Evolutionary conservation across 176 grass and related monocot species (phyloP).

Genomic region (Bothriochloa decipiens): DNA sequence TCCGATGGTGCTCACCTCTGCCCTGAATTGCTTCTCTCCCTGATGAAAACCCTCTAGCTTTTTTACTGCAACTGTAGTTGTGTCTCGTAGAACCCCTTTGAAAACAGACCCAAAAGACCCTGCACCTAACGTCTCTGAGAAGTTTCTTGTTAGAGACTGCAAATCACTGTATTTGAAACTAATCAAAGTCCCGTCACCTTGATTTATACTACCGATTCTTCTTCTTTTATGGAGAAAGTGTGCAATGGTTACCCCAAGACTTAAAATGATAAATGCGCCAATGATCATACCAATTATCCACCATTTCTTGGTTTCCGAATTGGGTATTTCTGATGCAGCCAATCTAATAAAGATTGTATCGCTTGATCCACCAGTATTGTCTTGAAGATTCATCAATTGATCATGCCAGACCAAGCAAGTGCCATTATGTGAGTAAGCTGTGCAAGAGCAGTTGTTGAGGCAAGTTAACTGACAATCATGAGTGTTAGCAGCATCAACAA

Average conservation of each 20-base stretch:
- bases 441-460: slow-evolving; percentile 45
- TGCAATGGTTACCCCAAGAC: background rate
- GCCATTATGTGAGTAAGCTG: slow-evolving; percentile 39
- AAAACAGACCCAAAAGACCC: slow-evolving; percentile 57
- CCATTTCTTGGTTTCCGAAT: slow-evolving; percentile 21
- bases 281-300: slow-evolving; percentile 19
- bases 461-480: slow-evolving; percentile 19
- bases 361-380: background rate
- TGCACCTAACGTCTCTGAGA: slow-evolving; percentile 49
- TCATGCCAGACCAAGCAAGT: slow-evolving; percentile 48
- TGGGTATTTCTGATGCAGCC: slow-evolving; percentile 40
- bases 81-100: slow-evolving; percentile 40
- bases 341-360: slow-evolving; percentile 48
- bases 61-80: slow-evolving; percentile 50
- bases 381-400: slow-evolving; percentile 49
- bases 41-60: slow-evolving; percentile 51
- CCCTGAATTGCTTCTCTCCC: slow-evolving; percentile 66
- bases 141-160: slow-evolving; percentile 47
- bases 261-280: background rate
- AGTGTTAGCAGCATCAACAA: background rate
- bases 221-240: background rate
- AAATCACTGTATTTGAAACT: slow-evolving; percentile 49
- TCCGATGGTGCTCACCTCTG: slow-evolving; percentile 57
- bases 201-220: background rate
- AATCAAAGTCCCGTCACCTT: background rate